Percentiles rank a stretch among this genome's conserved stretches.
Conservation (phyloP, 352 stramenopile genomes). For the Thraustochytrium striatum region DNA sequence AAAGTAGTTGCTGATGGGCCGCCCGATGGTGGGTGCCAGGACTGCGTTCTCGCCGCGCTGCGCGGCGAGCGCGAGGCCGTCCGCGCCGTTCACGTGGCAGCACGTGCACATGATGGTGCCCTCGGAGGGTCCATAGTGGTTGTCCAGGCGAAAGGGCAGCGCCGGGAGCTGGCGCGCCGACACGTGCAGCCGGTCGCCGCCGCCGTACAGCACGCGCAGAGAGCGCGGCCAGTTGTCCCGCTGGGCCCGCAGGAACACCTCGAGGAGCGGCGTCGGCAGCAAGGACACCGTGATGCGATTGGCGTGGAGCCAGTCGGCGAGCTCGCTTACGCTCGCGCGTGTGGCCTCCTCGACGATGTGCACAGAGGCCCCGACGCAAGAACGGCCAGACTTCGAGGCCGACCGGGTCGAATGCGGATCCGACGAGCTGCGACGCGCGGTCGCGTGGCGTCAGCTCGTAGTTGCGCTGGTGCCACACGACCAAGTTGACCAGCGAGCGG, state of each 20-base stretch:
- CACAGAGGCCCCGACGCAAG: conserved; percentile 42
- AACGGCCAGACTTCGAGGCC: conserved; percentile 49
- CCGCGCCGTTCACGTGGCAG: conserved; percentile 21
- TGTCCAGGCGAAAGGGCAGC: conserved; percentile 14
- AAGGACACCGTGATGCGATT: conserved; percentile 43
- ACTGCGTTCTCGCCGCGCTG: no score
- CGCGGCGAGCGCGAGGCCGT: background rate
- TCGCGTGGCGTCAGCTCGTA: conserved; percentile 34
- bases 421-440: conserved; percentile 45
- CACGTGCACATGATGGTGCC: conserved; percentile 45
- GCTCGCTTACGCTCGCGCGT: background rate
- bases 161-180: background rate
- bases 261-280: conserved; percentile 43
- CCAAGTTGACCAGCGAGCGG: conserved; percentile 54
- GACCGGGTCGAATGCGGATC: conserved; percentile 46
- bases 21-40: conserved; percentile 58
- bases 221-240: background rate
- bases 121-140: conserved; percentile 50
- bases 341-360: conserved; percentile 39
- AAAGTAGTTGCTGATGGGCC: conserved; percentile 65
- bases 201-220: conserved; percentile 40
- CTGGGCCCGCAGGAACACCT: conserved; percentile 9
- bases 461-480: conserved; percentile 9
- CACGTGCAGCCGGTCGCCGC: conserved; percentile 46
- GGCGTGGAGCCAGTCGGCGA: conserved; percentile 27